phyloP scores from a whole-genome alignment of 305 asterid genomes.

The Fraxinus greggii region DNA sequence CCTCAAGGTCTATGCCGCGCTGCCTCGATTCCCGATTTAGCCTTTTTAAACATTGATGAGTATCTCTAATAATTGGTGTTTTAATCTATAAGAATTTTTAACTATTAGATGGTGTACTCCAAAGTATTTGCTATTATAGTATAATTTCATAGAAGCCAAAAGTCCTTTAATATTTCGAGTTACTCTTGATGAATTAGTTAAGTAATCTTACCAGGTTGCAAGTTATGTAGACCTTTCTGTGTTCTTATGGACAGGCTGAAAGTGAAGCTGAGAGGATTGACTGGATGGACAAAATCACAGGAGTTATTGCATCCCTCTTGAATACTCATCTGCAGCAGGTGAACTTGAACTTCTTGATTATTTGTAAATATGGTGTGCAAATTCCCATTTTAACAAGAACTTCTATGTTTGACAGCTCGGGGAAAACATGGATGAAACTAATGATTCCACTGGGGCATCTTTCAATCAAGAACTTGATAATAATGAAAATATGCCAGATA shows the following conservation, averaged over 20 bases:
- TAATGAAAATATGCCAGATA: slow-evolving; percentile 41
- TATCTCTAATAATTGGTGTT: not conserved
- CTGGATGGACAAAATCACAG: slow-evolving; percentile 94
- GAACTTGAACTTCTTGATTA: slow-evolving; percentile 18
- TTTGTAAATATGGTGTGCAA: not conserved
- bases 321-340: slow-evolving; percentile 92
- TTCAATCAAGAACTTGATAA: slow-evolving; percentile 38
- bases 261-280: slow-evolving; percentile 90
- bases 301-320: slow-evolving; percentile 81
- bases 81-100: not conserved
- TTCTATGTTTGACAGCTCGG: slow-evolving; percentile 54
- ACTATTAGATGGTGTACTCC: not conserved
- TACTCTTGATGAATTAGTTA: not conserved
- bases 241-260: slow-evolving; percentile 70
- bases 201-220: slow-evolving; percentile 11
- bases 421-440: slow-evolving; percentile 28
- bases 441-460: slow-evolving; percentile 40
- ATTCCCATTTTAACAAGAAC: slow-evolving; percentile 21
- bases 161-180: not conserved
- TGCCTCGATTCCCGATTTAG: not conserved
- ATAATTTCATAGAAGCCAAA: not conserved
- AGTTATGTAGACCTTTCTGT: slow-evolving; percentile 18
- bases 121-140: not conserved
- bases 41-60: not conserved
- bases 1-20: not conserved